These are phyloP conservation scores for Gossypium sturtianum DNA, from an alignment of 345 rosid species.

Conservation along the genomic window DNA sequence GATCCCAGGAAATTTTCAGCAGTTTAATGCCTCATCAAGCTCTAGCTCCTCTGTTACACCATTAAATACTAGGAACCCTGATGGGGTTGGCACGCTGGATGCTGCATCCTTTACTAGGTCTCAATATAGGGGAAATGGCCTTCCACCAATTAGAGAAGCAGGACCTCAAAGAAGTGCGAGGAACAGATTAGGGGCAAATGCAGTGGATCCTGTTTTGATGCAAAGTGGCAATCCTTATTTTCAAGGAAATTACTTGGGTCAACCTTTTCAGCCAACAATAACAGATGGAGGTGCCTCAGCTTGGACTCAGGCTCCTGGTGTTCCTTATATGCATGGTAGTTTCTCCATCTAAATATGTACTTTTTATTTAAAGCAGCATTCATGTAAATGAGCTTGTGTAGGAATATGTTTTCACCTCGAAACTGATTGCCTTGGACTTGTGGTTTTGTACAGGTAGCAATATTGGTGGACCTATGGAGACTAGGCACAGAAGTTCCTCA, in stretches of 20 bases:
- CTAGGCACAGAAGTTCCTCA: slow-evolving; percentile 42
- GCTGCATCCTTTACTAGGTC: slow-evolving; percentile 34
- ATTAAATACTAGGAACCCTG: slow-evolving; percentile 42
- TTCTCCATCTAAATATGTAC: neutral
- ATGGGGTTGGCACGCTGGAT: slow-evolving; percentile 35
- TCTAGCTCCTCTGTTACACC: slow-evolving; percentile 36
- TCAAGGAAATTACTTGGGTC: slow-evolving; percentile 53
- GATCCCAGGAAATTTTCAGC: slow-evolving; percentile 40
- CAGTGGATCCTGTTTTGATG: slow-evolving; percentile 47
- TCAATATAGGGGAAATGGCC: slow-evolving; percentile 37
- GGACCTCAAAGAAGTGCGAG: slow-evolving; percentile 54
- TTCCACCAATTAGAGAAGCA: slow-evolving; percentile 38
- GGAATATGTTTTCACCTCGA: neutral
- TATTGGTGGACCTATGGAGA: slow-evolving; percentile 41
- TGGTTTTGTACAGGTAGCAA: slow-evolving; percentile 31
- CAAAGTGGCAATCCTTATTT: slow-evolving; percentile 40
- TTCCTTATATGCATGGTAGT: slow-evolving; percentile 65
- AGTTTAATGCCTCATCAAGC: slow-evolving; percentile 42
- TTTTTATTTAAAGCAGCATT: neutral
- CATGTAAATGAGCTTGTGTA: neutral
- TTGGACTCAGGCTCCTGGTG: slow-evolving; percentile 51
- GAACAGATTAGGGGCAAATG: slow-evolving; percentile 46
- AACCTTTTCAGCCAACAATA: slow-evolving; percentile 41
- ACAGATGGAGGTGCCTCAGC: slow-evolving; percentile 40
- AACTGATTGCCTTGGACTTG: neutral